Evolutionary conservation across 306 rosid species (phyloP), one percentile per base, ranked within the genome.

Genomic region (Trichosanthes truncata): DNA sequence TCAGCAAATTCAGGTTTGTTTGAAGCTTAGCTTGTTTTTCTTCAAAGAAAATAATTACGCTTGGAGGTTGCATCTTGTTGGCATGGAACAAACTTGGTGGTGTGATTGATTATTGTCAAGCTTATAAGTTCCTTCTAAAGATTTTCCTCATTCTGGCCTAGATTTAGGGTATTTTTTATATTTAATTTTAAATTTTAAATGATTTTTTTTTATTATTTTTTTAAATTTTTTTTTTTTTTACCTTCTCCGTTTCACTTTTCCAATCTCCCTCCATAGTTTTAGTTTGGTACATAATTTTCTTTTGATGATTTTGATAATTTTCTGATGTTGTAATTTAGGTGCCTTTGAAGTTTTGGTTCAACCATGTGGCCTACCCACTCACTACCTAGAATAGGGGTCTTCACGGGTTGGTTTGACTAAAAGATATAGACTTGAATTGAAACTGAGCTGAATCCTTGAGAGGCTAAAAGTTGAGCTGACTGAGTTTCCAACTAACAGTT

Each of bases 1-100:
- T 83, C 95, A 91, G 85, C 98, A 93, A 93, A 89, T 87, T 90
- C 95, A 93, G 98, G 98, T 93, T 81, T 78, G 87, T 86, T 80
- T 82, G 20, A 72, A 81, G 60, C 56, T 86, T 78, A 46, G 71
- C 74, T 78, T 77, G 1, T 82, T 43, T 60, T 60, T 76, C 65
- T 81, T 77, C 7, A 9, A 38, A 73, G 20, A 71, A 74, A 80
- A 41, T 23, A n/a, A 36, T 31, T 33, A 76, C 13, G 5, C 43
- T 74, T 17, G 14, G 29, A 36, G 74, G 49, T 36, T 66, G 48
- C 29, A 66, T 66, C 12, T 36, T 35, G 46, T 38, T 38, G 15
- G 17, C 49, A 5, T 67, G 29, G 48, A 63, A 63, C 71, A 63
- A 63, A 38, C 74, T 20, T 36, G 74, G 48, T 63, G 72, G 74